Evolutionary conservation across 2,329 filamentous ascomycete species (phyloP).

Genomic region (Arthrobotrys conoides): DNA sequence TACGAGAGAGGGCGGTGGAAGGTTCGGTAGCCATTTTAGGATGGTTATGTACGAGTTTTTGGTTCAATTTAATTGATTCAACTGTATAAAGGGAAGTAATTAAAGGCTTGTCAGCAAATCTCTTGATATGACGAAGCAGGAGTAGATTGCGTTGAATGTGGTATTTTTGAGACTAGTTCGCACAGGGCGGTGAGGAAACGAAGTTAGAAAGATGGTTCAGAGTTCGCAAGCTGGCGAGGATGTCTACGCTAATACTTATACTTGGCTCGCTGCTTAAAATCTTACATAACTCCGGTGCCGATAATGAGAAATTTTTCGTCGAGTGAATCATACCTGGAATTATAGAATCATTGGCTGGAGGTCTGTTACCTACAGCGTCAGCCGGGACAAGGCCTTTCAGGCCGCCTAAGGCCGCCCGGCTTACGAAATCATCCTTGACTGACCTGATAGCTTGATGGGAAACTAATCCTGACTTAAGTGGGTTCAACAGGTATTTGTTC

Average conservation of each 20-base stretch:
- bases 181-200: conserved; percentile 28
- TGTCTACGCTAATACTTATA: conserved; percentile 16
- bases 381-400: too few relatives aligned
- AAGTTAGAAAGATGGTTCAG: not conserved
- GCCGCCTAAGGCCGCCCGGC: not conserved
- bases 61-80: not conserved
- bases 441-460: too few relatives aligned
- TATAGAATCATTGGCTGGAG: not conserved
- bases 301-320: not conserved
- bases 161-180: conserved; percentile 49
- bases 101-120: not conserved
- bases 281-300: not conserved
- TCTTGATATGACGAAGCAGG: not conserved
- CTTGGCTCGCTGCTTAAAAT: conserved; percentile 1
- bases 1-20: conserved; percentile 34
- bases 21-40: conserved; percentile 32
- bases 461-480: too few relatives aligned
- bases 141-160: conserved; percentile 45
- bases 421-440: not conserved
- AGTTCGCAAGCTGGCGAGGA: not conserved
- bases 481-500: too few relatives aligned
- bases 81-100: not conserved
- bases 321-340: conserved; percentile 6
- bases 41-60: not conserved
- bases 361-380: too few relatives aligned